Evolutionary conservation across 2,329 filamentous ascomycete genomes (phyloP).

Genomic region (Botrytis fabae): DNA sequence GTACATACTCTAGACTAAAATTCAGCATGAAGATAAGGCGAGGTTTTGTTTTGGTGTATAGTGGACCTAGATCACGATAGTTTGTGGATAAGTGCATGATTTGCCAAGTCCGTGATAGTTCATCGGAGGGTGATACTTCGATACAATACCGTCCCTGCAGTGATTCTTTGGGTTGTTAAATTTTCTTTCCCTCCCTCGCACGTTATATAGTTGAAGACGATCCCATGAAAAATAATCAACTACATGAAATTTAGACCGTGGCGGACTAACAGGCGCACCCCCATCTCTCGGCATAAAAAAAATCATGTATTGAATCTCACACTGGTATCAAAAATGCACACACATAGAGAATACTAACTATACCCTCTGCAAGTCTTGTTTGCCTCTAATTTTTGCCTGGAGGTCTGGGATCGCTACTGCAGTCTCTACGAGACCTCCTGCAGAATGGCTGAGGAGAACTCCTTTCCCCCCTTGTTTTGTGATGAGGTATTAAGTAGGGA

Average conservation of each 20-base stretch:
- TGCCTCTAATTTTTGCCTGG: neutral
- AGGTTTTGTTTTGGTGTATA: neutral
- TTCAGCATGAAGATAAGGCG: neutral
- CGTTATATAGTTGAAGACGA: no score
- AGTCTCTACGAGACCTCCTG: no score
- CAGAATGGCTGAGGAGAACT: no score
- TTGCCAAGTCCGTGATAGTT: neutral
- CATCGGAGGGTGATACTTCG: neutral
- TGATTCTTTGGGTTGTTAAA: no score
- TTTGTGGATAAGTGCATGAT: neutral
- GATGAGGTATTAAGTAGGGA: no score
- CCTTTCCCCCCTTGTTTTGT: no score
- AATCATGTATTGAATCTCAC: neutral
- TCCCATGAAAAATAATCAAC: no score
- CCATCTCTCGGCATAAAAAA: constrained; percentile 9
- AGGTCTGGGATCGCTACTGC: neutral
- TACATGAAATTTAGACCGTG: no score
- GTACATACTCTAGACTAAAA: neutral
- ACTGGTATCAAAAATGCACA: neutral
- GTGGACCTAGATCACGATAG: neutral
- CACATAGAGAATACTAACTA: neutral
- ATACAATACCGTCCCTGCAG: neutral
- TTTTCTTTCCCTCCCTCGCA: no score
- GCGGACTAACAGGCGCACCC: neutral
- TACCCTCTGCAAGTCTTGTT: neutral